Evolutionary conservation across 768 basidiomycete species (phyloP), one percentile per base, ranked within the genome.

Genomic region (Pleurotus tuoliensis): DNA sequence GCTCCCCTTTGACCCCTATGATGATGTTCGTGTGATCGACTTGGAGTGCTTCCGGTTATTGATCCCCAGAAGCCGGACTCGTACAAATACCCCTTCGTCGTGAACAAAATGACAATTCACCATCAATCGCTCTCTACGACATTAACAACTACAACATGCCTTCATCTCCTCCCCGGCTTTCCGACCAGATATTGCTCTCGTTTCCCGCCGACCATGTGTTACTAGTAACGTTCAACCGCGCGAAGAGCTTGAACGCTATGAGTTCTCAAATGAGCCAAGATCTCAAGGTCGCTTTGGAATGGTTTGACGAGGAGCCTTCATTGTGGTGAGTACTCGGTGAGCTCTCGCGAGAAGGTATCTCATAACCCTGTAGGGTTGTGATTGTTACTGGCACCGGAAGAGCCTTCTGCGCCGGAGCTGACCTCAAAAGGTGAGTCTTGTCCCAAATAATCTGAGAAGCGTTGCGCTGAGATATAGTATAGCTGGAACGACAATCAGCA

Each of bases 351-450:
- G 58, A 27, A 22, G 47, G 46, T 25, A 45, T 37, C 49, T 56
- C 58, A 34, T 52, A 55, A 27, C 56, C 45, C 24, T 53, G 37
- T 65, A 92, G 90, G 90, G 87, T 88, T 8, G 81, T 77, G 38
- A 76, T 93, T 61, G 66, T 92, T 47, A 92, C 90, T 47, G 90
- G 90, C 20, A 76, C 80, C 58, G 90, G 90, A 9, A 80, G 83
- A 44, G 65, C 78, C 1, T 93, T 93, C 70, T 91, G 89, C 62
- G 88, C 89, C 13, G 91, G 90, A 13, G 88, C 87, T 39, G 91
- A 92, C 68, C 76, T 92, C 49, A 84, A 84, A 70, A 81, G 80
- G 88, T 89, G 65, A 57, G 83, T 76, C 24, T 37, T 15, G 9
- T 15, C 38, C 47, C 20, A 47, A 57, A 12, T 27, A 12, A 30